Base-by-base conservation (phyloP, 805 yeast species). In the Wickerhamomyces mucosus region DNA sequence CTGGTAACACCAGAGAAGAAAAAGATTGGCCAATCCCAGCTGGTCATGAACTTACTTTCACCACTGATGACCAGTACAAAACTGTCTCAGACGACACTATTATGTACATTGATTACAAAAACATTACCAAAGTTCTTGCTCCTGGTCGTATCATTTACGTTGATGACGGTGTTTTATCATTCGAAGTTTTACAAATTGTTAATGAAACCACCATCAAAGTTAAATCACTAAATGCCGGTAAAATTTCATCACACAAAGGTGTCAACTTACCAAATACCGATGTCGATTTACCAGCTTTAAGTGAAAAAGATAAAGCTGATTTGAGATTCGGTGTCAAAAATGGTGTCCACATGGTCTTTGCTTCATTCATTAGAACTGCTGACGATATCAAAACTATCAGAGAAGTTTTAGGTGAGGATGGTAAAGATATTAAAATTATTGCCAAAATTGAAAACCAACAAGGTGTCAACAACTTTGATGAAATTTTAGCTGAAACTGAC, bases 381-480 rank as follows among this genome's bases (percentile, higher is more conserved):
- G 65, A 82, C 45, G 98, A 92, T 65, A 81, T 92, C 59, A 65
- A 58, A 55, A 80, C 83, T 56, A 92, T 92, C 67, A 82, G 98
- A 68, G 69, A 76, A 57, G 96, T 89, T 38, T 72, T 92, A 51
- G 97, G 97, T 59, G 96, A 86, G 67, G 95, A 85, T 33, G 98
- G 98, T 60, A 79, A 78, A 65, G 82, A 84, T 56, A 83, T 92
- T 64, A 94, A 92, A 74, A 86, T 92, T 68, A 88, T 92, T 53
- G 80, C 85, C 60, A 92, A 92, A 76, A 89, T 92, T 59, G 98
- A 92, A 74, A 88, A 86, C 74, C 97, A 89, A 71, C 98, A 92
- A 69, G 98, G 98, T 75, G 97, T 92, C 55, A 88, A 92, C 82
- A 92, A 92, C 78, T 92, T 92, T 59, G 98, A 92, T 64, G 96